These are phyloP conservation scores for Desmodesmus armatus DNA, from an alignment of 139 green algal genomes.

Conservation along the genomic window DNA sequence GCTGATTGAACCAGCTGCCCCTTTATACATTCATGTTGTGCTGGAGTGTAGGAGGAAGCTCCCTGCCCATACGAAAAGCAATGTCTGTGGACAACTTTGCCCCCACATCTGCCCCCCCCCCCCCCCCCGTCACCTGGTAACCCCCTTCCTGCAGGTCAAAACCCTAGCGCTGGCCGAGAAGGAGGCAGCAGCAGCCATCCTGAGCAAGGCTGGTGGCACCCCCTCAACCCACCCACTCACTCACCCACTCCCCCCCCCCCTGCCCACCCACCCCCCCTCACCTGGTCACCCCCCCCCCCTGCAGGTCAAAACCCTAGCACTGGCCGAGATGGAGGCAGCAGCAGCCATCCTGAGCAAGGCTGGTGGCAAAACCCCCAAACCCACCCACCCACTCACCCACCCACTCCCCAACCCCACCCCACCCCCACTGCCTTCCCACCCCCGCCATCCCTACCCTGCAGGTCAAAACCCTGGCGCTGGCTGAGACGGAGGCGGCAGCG, in stretches of 20 bases:
- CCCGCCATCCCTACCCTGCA: neutral
- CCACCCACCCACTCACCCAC: neutral
- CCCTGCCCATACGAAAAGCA: neutral
- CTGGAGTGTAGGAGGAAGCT: too few relatives aligned
- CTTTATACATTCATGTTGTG: too few relatives aligned
- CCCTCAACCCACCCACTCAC: neutral
- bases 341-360: constrained; percentile 38
- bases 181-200: constrained; percentile 32
- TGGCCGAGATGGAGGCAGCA: constrained; percentile 32
- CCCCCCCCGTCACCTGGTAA: too few relatives aligned
- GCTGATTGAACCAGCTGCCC: too few relatives aligned
- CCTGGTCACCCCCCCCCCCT: too few relatives aligned
- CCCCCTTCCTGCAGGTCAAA: constrained; percentile 11
- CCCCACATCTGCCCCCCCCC: too few relatives aligned
- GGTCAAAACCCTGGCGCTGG: constrained; percentile 22
- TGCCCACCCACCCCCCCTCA: too few relatives aligned
- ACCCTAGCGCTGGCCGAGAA: constrained; percentile 9
- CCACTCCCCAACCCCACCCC: too few relatives aligned
- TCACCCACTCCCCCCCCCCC: too few relatives aligned
- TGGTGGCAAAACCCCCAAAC: neutral
- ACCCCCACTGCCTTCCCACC: too few relatives aligned
- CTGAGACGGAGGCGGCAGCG: constrained; percentile 35
- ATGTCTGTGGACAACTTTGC: neutral
- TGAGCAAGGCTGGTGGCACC: constrained; percentile 28
- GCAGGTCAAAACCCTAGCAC: constrained; percentile 32